Percentiles rank a stretch among this genome's conserved stretches.
These are phyloP conservation scores for Pterulicium gracile DNA, from an alignment of 1,284 basidiomycete species.

Conservation along the genomic window DNA sequence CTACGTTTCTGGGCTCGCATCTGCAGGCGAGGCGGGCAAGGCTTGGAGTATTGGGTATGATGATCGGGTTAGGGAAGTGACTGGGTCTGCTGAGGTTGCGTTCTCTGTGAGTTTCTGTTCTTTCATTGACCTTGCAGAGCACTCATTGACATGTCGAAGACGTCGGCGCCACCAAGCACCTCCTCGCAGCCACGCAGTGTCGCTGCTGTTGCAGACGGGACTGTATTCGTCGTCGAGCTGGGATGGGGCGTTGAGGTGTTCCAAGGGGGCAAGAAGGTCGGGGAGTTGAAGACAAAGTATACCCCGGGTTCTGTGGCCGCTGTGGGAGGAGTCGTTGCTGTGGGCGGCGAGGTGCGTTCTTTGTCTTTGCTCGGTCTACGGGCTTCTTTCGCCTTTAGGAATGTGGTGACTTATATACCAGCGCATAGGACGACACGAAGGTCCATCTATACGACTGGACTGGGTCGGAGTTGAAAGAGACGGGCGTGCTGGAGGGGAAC, in stretches of 20 bases:
- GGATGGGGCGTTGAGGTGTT: slow-evolving; percentile 60
- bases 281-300: slow-evolving; percentile 42
- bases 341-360: slow-evolving; percentile 61
- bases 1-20: slow-evolving; percentile 57
- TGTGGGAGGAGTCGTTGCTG: slow-evolving; percentile 43
- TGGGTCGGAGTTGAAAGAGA: slow-evolving; percentile 46
- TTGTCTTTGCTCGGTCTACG: slow-evolving; percentile 1
- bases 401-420: slow-evolving; percentile 1
- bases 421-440: slow-evolving; percentile 51
- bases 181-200: slow-evolving; percentile 68
- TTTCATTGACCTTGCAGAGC: no score
- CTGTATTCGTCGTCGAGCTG: slow-evolving; percentile 65
- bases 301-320: slow-evolving; percentile 49
- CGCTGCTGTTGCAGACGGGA: slow-evolving; percentile 48
- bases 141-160: no score
- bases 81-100: no score
- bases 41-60: slow-evolving; percentile 74
- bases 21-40: slow-evolving; percentile 32
- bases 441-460: slow-evolving; percentile 67
- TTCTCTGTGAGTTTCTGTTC: slow-evolving; percentile 41
- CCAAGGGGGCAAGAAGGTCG: slow-evolving; percentile 54
- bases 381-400: background rate
- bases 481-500: slow-evolving; percentile 54
- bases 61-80: slow-evolving; percentile 64
- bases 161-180: slow-evolving; percentile 35